Percentiles rank a stretch among this genome's conserved stretches.
These are phyloP conservation scores for Phialophora verrucosa DNA, from an alignment of 2,329 filamentous ascomycete genomes.

Conservation along the genomic window DNA sequence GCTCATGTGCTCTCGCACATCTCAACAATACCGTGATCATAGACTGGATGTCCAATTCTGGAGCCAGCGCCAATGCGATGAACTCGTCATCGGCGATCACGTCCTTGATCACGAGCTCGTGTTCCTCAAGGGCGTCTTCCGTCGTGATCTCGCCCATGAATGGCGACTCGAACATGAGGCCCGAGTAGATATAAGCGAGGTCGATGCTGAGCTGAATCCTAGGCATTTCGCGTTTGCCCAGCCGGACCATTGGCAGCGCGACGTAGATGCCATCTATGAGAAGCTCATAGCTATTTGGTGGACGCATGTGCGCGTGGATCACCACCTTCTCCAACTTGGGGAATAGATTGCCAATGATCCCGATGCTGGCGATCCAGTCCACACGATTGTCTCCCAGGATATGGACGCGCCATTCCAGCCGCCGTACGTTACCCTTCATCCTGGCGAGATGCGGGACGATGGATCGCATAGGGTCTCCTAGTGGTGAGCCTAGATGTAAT, in stretches of 20 bases:
- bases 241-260: constrained; percentile 22
- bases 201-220: constrained; percentile 15
- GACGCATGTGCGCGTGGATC: constrained; percentile 30
- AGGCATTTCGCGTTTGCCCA: constrained; percentile 4
- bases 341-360: constrained; percentile 15
- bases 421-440: constrained; percentile 17
- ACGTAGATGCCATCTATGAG: constrained; percentile 19
- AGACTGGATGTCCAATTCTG: constrained; percentile 16
- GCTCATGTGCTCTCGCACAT: constrained; percentile 21
- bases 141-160: constrained; percentile 25
- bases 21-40: constrained; percentile 19
- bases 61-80: constrained; percentile 15
- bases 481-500: constrained; percentile 16
- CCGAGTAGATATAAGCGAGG: constrained; percentile 23
- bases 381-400: constrained; percentile 26
- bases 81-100: constrained; percentile 30
- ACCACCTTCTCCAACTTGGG: constrained; percentile 17
- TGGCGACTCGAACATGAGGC: constrained; percentile 24
- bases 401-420: constrained; percentile 23
- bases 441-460: constrained; percentile 3
- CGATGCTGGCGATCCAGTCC: constrained; percentile 13
- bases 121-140: constrained; percentile 26
- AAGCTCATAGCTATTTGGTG: constrained; percentile 23
- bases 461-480: neutral
- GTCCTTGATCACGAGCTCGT: constrained; percentile 27